Conservation (phyloP, 1,139 yeast genomes). For the Yamadazyma membranifaciens region DNA sequence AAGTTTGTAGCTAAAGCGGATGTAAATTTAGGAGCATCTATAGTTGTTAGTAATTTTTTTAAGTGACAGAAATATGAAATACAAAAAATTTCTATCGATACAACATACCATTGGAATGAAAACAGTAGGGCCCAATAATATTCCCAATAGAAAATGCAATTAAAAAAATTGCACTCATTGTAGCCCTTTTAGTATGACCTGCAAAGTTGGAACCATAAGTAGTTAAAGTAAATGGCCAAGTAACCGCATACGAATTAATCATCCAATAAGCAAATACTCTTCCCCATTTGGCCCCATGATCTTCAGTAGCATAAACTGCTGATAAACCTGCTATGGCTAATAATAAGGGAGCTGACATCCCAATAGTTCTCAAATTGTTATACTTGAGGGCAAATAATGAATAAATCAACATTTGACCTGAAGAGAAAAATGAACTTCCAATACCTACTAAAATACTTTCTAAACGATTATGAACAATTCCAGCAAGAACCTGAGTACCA, state of each 20-base stretch:
- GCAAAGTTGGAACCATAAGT: slow-evolving; percentile 23
- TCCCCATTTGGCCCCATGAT: slow-evolving; percentile 17
- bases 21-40: slow-evolving; percentile 29
- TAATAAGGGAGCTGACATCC: slow-evolving; percentile 11
- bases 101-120: slow-evolving; percentile 22
- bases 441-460: slow-evolving; percentile 11
- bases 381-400: slow-evolving; percentile 10
- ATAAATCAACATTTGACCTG: slow-evolving; percentile 12
- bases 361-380: slow-evolving; percentile 12
- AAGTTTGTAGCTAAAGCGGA: slow-evolving; percentile 31
- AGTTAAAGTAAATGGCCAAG: slow-evolving; percentile 31
- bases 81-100: no score
- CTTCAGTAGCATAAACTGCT: slow-evolving; percentile 21
- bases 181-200: slow-evolving; percentile 26
- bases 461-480: slow-evolving; percentile 9
- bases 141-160: slow-evolving; percentile 27
- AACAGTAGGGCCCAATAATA: slow-evolving; percentile 28
- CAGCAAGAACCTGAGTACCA: slow-evolving; percentile 11
- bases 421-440: slow-evolving; percentile 11
- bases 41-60: no score
- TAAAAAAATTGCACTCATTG: slow-evolving; percentile 25
- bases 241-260: slow-evolving; percentile 28
- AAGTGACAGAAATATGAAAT: no score
- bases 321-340: slow-evolving; percentile 13
- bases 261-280: slow-evolving; percentile 29